phyloP scores from a whole-genome alignment of 306 rosid species.

The Cicer cuneatum region DNA sequence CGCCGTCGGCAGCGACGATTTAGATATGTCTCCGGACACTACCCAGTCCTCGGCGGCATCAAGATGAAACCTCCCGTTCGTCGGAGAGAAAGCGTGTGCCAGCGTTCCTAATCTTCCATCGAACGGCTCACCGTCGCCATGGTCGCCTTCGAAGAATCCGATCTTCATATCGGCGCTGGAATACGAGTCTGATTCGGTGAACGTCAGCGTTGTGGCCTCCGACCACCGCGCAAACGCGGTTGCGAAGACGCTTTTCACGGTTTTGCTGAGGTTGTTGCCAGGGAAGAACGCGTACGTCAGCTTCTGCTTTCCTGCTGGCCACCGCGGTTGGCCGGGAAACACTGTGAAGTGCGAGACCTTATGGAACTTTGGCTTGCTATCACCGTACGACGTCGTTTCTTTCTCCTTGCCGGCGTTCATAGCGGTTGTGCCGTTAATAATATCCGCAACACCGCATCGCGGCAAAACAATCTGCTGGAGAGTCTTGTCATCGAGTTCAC shows the following conservation, averaged over 20 bases:
- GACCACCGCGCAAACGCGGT: constrained; percentile 76
- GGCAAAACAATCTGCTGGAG: constrained; percentile 56
- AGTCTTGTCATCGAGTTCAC: constrained; percentile 65
- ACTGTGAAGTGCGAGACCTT: constrained; percentile 66
- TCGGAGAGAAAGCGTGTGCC: constrained; percentile 89
- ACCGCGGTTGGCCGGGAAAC: constrained; percentile 66
- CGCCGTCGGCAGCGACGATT: constrained; percentile 54
- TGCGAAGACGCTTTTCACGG: constrained; percentile 57
- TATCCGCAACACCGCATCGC: constrained; percentile 75
- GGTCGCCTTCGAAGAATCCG: constrained; percentile 73
- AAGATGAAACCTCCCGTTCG: constrained; percentile 74
- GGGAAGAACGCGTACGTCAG: constrained; percentile 73
- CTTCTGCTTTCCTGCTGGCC: constrained; percentile 62
- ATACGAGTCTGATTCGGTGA: constrained; percentile 49
- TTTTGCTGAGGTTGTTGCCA: constrained; percentile 45
- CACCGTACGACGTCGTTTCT: neutral
- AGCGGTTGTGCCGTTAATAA: constrained; percentile 64
- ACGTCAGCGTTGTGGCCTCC: constrained; percentile 61
- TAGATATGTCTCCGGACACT: constrained; percentile 59
- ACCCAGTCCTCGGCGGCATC: constrained; percentile 82
- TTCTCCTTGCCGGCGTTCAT: constrained; percentile 69
- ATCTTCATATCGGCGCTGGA: constrained; percentile 57
- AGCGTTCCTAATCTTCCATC: constrained; percentile 80
- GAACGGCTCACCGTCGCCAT: constrained; percentile 89
- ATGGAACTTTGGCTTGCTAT: constrained; percentile 50